A percentile compares a stretch with the other conserved stretches of the same genome.
Conservation (phyloP, 805 yeast species). For the Ogataea trehalophila region DNA sequence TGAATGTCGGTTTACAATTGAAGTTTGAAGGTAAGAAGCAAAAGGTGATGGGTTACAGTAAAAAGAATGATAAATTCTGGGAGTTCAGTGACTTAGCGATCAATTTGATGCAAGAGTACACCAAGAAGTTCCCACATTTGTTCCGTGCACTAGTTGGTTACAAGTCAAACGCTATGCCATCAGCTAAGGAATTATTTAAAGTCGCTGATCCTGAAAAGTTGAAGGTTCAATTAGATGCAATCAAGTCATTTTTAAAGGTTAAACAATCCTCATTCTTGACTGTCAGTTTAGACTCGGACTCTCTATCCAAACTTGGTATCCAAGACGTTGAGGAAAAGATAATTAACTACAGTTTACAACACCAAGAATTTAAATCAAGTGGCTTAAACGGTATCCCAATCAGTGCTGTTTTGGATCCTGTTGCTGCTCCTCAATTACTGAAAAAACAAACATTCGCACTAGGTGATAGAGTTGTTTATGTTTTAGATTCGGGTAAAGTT, state of each 20-base stretch:
- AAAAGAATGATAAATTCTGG: slow-evolving; percentile 67
- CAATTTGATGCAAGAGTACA: slow-evolving; percentile 58
- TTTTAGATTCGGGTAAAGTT: slow-evolving; percentile 83
- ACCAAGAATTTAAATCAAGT: slow-evolving; percentile 44
- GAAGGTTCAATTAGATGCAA: slow-evolving; percentile 35
- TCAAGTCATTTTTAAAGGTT: slow-evolving; percentile 42
- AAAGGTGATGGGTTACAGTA: slow-evolving; percentile 86
- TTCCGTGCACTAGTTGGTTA: slow-evolving; percentile 34
- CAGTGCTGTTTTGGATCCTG: slow-evolving; percentile 74
- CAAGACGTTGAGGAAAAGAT: slow-evolving; percentile 60
- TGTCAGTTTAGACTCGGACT: slow-evolving; percentile 74
- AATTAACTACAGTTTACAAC: slow-evolving; percentile 39
- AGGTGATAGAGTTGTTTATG: slow-evolving; percentile 88
- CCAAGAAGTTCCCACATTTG: slow-evolving; percentile 54
- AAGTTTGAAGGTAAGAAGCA: slow-evolving; percentile 74
- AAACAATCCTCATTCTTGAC: slow-evolving; percentile 44
- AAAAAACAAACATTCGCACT: slow-evolving; percentile 71
- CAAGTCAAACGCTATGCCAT: slow-evolving; percentile 32
- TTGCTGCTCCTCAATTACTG: slow-evolving; percentile 63
- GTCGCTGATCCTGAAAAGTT: slow-evolving; percentile 37
- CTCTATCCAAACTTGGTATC: slow-evolving; percentile 63
- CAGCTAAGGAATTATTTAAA: slow-evolving; percentile 33
- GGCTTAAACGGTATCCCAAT: slow-evolving; percentile 80
- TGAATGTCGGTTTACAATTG: slow-evolving; percentile 77
- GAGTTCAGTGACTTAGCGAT: slow-evolving; percentile 75